Conservation (phyloP, 2,329 filamentous ascomycete genomes). For the Didymella pomorum region DNA sequence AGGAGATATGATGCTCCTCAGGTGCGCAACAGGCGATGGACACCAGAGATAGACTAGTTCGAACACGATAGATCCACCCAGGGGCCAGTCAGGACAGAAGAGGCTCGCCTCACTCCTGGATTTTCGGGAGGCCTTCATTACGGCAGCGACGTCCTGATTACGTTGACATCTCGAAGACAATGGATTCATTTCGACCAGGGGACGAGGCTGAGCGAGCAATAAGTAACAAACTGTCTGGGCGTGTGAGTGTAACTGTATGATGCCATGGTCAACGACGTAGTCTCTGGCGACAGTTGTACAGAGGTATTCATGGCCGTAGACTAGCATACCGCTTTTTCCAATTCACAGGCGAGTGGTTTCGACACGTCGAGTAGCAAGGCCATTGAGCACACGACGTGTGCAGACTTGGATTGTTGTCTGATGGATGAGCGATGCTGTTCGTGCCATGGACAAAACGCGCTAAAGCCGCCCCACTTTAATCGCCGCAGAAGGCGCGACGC, state of each 20-base stretch:
- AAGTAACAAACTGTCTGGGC: not conserved
- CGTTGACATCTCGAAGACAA: not conserved
- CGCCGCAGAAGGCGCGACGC: conserved; percentile 15
- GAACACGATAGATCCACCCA: not conserved
- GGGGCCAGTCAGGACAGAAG: not conserved
- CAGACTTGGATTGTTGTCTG: not conserved
- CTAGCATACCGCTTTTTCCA: not conserved
- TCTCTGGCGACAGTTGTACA: not conserved
- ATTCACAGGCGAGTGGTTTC: no score
- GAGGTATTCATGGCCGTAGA: conserved; percentile 3
- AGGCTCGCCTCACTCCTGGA: not conserved
- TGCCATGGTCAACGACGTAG: not conserved
- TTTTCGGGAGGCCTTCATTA: not conserved
- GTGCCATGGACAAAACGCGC: no score
- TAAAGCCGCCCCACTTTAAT: not conserved
- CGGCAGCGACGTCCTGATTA: not conserved
- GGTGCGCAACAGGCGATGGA: not conserved
- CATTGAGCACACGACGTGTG: not conserved
- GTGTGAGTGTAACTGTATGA: conserved; percentile 5
- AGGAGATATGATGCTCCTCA: conserved; percentile 1
- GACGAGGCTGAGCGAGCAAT: not conserved
- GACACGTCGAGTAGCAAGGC: no score
- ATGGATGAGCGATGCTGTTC: not conserved
- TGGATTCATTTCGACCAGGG: not conserved
- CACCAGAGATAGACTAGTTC: not conserved